Evolutionary conservation across 1,284 basidiomycete genomes (phyloP).

Genomic region (Cerioporus squamosus): DNA sequence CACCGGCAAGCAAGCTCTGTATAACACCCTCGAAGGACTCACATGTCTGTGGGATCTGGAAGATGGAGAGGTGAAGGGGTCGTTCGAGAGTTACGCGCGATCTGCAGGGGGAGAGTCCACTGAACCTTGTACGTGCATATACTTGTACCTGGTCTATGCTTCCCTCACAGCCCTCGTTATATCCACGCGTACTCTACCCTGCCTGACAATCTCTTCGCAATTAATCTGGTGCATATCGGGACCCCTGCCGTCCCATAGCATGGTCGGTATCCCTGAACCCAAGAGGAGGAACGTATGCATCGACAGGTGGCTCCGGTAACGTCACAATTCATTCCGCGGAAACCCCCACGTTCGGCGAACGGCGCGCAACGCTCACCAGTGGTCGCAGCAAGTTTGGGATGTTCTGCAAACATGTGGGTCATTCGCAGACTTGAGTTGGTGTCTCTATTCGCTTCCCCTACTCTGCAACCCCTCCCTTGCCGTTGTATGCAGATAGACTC

Average conservation of each 20-base stretch:
- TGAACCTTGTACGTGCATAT: slow-evolving; percentile 67
- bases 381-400: slow-evolving; percentile 85
- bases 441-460: slow-evolving; percentile 2
- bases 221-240: not conserved
- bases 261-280: slow-evolving; percentile 86
- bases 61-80: slow-evolving; percentile 60
- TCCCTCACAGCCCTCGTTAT: not conserved
- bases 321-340: slow-evolving; percentile 69
- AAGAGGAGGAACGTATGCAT: slow-evolving; percentile 71
- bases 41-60: slow-evolving; percentile 74
- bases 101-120: slow-evolving; percentile 49
- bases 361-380: slow-evolving; percentile 58
- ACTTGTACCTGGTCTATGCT: not conserved
- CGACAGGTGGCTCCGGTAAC: slow-evolving; percentile 77
- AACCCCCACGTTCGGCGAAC: slow-evolving; percentile 63
- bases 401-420: slow-evolving; percentile 75
- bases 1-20: slow-evolving; percentile 67
- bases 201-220: not conserved
- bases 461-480: not conserved
- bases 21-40: slow-evolving; percentile 82
- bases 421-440: slow-evolving; percentile 13
- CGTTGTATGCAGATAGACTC: not conserved
- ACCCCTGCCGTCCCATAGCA: slow-evolving; percentile 58
- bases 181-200: not conserved
- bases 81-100: slow-evolving; percentile 73